phyloP scores from a whole-genome alignment of 352 stramenopile species.

The Blastocystis sp. region DNA sequence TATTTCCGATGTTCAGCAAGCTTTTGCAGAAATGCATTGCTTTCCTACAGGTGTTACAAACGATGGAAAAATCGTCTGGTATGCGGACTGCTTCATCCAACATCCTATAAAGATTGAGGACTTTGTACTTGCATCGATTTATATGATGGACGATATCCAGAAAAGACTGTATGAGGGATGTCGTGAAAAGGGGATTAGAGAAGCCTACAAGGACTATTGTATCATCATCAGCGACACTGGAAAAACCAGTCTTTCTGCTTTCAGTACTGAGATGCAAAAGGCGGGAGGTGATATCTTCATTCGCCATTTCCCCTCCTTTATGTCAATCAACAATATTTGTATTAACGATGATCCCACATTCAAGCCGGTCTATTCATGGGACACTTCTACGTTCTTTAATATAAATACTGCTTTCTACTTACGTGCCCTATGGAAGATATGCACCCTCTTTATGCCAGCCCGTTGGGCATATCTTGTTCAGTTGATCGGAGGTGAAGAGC shows the following conservation, averaged over 20 bases:
- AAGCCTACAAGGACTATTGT: constrained; percentile 56
- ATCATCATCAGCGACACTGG: constrained; percentile 27
- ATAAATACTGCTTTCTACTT: constrained; percentile 53
- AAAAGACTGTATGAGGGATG: constrained; percentile 35
- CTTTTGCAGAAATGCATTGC: constrained; percentile 30
- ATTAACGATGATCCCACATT: constrained; percentile 28
- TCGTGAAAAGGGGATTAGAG: neutral
- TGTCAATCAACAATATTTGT: constrained; percentile 19
- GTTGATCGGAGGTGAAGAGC: neutral
- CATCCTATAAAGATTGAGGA: constrained; percentile 20
- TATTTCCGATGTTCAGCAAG: constrained; percentile 51
- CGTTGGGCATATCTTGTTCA: constrained; percentile 49
- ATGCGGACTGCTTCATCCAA: neutral
- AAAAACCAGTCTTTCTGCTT: neutral
- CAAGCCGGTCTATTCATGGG: neutral
- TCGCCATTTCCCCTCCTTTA: constrained; percentile 48
- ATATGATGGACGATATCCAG: constrained; percentile 54
- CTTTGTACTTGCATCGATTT: constrained; percentile 50
- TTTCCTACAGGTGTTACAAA: constrained; percentile 40
- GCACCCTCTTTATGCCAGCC: constrained; percentile 28
- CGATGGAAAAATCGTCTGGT: constrained; percentile 48
- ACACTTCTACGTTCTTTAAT: neutral
- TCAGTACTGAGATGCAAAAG: constrained; percentile 33
- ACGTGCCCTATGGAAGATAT: constrained; percentile 40
- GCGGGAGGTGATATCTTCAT: constrained; percentile 21